Base-by-base conservation (phyloP, 2,329 filamentous ascomycete species). In the Monosporascus sp. region DNA sequence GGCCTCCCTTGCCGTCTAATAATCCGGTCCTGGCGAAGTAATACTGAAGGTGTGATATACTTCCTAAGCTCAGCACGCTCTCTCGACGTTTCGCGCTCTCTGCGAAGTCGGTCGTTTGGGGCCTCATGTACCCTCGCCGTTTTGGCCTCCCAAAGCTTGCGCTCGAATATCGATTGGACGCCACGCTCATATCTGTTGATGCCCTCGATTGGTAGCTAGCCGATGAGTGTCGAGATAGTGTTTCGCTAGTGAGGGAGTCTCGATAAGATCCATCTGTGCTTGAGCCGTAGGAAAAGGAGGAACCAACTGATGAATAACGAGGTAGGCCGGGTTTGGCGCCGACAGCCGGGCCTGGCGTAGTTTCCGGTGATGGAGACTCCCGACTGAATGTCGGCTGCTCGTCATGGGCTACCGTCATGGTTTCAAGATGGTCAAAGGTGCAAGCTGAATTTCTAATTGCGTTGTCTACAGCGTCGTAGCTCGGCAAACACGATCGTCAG, bases 21-120 rank as follows among this genome's bases (percentile, higher is more conserved):
- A 99, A 74, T 6, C 94, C 94, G 1, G 94, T 99, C 55, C 94
- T 81, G 37, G 94, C 93, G 74, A 99, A 99, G 73, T 97, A 99
- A 73, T 97, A 96, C 71, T 99, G 94, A 65, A 99, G 77, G 74
- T 99, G 94, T 52, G 92, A 90, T 63, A 99, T 99, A 71, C 92
- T 97, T 51, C 94, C 94, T 57, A 99, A 74, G 66, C 90, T 96
- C 83, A 97, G 87, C 59, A 99, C 94, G 67, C 92, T 97, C 70
- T 99, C 93, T 58, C 94, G 82, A 49, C 90, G 90, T 66, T 85
- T 85, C 47, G 94, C 94, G 52, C 92, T 97, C 55, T 89, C 88
- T 25, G 94, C 90, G 69, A 97, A 99, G 64, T 91, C 83, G 49
- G 89, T 95, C 51, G 86, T 89, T 68, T 91, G 88, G 1, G 92